Base-by-base conservation (phyloP, 1,284 basidiomycete genomes). In the Gomphus bonarii region DNA sequence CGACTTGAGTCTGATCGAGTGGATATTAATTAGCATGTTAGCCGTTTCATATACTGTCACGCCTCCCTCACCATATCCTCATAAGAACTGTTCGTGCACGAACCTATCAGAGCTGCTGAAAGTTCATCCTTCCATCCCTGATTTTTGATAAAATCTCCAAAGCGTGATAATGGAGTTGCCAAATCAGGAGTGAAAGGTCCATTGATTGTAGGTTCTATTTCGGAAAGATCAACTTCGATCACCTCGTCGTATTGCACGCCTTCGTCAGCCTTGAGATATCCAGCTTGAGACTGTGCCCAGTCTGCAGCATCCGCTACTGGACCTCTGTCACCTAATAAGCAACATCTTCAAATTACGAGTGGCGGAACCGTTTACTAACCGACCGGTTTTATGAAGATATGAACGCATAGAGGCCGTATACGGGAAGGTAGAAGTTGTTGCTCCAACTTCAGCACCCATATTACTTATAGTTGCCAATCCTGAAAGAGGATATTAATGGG, bases 401-500 rank as follows among this genome's bases (percentile, higher is more conserved):
- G 82, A 77, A 40, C 83, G 80, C 95, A 99, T 99, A 65, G 82
- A 82, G 58, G 80, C 71, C 7, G 92, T 94, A 73, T 97, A 99
- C 12, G 95, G 95, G 80, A 99, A 99, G 3, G 91, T 93, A 1
- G 93, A 95, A 0, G 97, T 98, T 2, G 97, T 99, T 7, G 97
- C 97, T 49, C 97, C 97, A 28, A 99, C 93, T 75, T 99, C 97
- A 22, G 97, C 97, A 59, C 97, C 97, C 97, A 99, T 99, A 73
- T 98, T 98, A 58, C 91, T 88, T 61, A 97, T 89, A 4, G 94
- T 98, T 0, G 95, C 94, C 54, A 97, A 72, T 62, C 92, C 87
- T 88, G 55, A 22, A 57, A 43, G 35, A 18, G 25, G 9, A 16
- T 42, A 25, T 6, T 20, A 36, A 18, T 7, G 43, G 36, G n/a